phyloP scores from a whole-genome alignment of 2,329 filamentous ascomycete genomes.

The Lasiodiplodia theobromae region DNA sequence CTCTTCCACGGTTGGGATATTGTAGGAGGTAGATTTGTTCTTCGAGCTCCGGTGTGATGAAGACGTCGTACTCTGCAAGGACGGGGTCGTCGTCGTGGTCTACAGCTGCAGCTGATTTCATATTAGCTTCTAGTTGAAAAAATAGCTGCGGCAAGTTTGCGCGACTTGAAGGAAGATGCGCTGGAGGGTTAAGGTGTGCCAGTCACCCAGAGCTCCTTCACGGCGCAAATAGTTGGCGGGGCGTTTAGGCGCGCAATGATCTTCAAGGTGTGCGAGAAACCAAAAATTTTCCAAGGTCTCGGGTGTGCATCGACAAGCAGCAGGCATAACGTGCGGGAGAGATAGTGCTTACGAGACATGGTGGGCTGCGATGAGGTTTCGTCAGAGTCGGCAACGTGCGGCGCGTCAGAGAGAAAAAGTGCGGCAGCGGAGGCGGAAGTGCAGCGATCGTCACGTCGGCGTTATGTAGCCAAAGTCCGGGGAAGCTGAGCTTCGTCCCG shows the following conservation, averaged over 20 bases:
- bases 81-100: slow-evolving; percentile 54
- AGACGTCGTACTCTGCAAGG: slow-evolving; percentile 75
- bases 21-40: slow-evolving; percentile 76
- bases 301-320: not conserved
- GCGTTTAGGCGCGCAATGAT: not conserved
- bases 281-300: not conserved
- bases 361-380: slow-evolving; percentile 30
- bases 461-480: slow-evolving; percentile 27
- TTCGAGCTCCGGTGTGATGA: slow-evolving; percentile 76
- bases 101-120: slow-evolving; percentile 16
- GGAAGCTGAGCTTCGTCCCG: slow-evolving; percentile 21
- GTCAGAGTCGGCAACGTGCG: slow-evolving; percentile 33
- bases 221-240: not conserved
- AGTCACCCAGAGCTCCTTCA: not conserved
- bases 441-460: slow-evolving; percentile 9
- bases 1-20: slow-evolving; percentile 78
- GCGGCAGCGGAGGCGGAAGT: slow-evolving; percentile 6
- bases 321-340: slow-evolving; percentile 24
- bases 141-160: not conserved
- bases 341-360: slow-evolving; percentile 40
- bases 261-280: not conserved
- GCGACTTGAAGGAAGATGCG: not conserved
- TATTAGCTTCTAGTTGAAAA: not conserved
- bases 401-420: slow-evolving; percentile 26
- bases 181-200: not conserved